Conservation (phyloP, 2,329 filamentous ascomycete species). For the Colletotrichum coccodes region DNA sequence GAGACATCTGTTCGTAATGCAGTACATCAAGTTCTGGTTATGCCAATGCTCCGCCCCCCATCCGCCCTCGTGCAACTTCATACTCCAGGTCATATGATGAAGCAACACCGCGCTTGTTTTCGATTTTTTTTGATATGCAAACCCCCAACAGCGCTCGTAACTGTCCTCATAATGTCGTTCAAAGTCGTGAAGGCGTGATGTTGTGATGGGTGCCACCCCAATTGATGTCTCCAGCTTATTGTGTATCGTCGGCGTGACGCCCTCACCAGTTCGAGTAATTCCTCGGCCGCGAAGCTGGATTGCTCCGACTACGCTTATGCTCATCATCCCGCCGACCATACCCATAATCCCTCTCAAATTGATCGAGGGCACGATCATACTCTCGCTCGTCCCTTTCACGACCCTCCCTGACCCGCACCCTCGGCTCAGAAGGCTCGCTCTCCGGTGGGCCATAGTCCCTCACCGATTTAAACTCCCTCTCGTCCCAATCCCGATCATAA, state of each 20-base stretch:
- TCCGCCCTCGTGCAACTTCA: too few relatives aligned
- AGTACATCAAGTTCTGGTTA: too few relatives aligned
- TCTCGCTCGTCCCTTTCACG: neutral
- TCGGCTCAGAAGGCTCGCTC: slow-evolving; percentile 14
- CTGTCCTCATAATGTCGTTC: neutral
- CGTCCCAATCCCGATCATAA: slow-evolving; percentile 15
- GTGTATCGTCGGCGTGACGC: neutral
- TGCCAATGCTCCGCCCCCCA: neutral
- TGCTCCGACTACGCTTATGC: slow-evolving; percentile 23
- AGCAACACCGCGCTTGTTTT: neutral
- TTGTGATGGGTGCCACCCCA: neutral
- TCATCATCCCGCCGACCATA: slow-evolving; percentile 16
- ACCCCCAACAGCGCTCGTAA: neutral
- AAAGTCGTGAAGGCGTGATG: neutral
- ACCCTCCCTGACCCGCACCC: neutral
- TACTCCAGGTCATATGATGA: too few relatives aligned
- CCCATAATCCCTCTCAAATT: slow-evolving; percentile 15
- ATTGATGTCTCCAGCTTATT: too few relatives aligned
- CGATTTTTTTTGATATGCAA: neutral
- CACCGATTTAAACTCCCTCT: slow-evolving; percentile 18
- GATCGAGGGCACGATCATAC: slow-evolving; percentile 1
- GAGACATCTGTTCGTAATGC: too few relatives aligned
- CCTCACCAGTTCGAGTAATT: slow-evolving; percentile 15
- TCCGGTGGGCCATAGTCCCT: slow-evolving; percentile 13
- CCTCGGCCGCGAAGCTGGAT: slow-evolving; percentile 16